Evolutionary conservation across 2,329 filamentous ascomycete species (phyloP), one percentile per base, ranked within the genome.

Genomic region (Thielaviopsis punctulata): DNA sequence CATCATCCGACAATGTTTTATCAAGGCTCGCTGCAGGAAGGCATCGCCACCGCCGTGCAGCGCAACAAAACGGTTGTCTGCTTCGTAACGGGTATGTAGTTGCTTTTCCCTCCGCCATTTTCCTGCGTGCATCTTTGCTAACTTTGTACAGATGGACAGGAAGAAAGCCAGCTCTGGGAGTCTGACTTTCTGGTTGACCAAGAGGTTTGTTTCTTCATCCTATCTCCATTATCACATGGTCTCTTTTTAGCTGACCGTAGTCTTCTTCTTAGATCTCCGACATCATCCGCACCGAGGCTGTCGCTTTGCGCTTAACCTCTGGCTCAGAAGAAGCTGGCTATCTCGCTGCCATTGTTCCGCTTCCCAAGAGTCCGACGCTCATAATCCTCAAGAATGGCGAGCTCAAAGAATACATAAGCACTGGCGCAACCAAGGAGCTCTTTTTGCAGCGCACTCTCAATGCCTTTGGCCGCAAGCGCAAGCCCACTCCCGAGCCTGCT

Each of bases 271-370:
- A 83, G 77, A 62, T 84, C 51, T 72, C 69, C 50, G 66, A 68
- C 50, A 61, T 79, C 24, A 70, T 92, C 53, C 66, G 70, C 23
- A 68, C 73, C 33, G 77, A 80, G 60, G 76, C 86, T 2, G 72
- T 95, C 19, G 68, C 82, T 7, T 70, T 95, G 21, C 77, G 82
- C 49, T 71, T 95, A 21, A 66, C 73, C 30, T 79, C 81, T 18
- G 85, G 82, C 21, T 88, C 84, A 1, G 76, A 84, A 58, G 88
- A 95, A 68, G 87, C 87, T 9, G 80, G 77, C 5, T 93, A 87
- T 60, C 71, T 96, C 13, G 76, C 81, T 9, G 85, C 86, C 45
- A 85, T 95, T 60, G 93, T 86, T 60, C 85, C 86, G 0, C 69
- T 95, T n/a, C 75, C 78, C 1, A 79, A 79, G 58, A 79, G 79